Evolutionary conservation across 768 basidiomycete species (phyloP).

Genomic region (Tulasnella sp.): DNA sequence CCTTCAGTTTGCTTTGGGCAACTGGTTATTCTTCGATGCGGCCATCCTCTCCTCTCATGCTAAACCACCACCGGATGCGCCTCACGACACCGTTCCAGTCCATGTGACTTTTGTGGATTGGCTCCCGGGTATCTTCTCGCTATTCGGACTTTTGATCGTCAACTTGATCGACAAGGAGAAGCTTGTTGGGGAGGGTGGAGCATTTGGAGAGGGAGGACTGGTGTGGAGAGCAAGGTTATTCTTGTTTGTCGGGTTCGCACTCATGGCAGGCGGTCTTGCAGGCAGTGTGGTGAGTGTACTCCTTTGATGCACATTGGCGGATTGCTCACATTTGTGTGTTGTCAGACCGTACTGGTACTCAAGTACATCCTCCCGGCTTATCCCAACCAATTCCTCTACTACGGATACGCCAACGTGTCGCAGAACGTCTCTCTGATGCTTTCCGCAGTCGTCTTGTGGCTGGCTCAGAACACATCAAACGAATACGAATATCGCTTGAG

Average conservation of each 20-base stretch:
- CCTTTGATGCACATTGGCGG: background rate
- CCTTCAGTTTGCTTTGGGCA: conserved; percentile 77
- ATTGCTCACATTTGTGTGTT: background rate
- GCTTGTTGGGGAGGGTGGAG: conserved; percentile 55
- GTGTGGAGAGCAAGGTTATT: conserved; percentile 87
- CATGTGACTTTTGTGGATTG: conserved; percentile 92
- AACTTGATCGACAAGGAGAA: conserved; percentile 92
- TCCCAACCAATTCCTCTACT: conserved; percentile 66
- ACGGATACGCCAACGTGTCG: conserved; percentile 90
- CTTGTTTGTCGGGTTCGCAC: conserved; percentile 86
- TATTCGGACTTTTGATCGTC: conserved; percentile 83
- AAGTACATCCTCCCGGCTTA: conserved; percentile 75
- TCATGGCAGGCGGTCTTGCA: conserved; percentile 97
- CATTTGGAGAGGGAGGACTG: conserved; percentile 46
- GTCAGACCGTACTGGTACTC: conserved; percentile 71
- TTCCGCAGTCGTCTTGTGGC: conserved; percentile 80
- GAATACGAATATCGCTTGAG: conserved; percentile 94
- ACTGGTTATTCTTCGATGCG: conserved; percentile 93
- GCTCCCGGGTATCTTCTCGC: conserved; percentile 89
- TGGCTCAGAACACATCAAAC: conserved; percentile 64
- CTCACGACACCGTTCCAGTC: conserved; percentile 53
- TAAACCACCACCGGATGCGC: conserved; percentile 55
- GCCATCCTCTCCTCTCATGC: conserved; percentile 82
- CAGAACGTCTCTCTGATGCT: conserved; percentile 80
- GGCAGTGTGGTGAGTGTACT: conserved; percentile 72